Evolutionary conservation across 1,139 yeast genomes (phyloP).

Genomic region (Candida sanyaensis): DNA sequence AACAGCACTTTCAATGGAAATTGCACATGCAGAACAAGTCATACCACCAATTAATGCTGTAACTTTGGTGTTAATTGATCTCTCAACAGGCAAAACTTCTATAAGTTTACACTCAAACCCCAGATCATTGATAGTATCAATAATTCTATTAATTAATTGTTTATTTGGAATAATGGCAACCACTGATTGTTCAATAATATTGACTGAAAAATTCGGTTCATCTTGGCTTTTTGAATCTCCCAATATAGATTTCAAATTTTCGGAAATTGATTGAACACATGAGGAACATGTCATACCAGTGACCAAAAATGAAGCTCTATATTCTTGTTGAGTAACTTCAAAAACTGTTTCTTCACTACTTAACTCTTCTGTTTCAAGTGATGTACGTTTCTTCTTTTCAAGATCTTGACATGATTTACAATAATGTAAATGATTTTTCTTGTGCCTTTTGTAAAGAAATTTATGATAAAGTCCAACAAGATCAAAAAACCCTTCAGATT

Average conservation of each 20-base stretch:
- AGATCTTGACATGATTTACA: slow-evolving; percentile 34
- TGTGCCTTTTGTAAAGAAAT: slow-evolving; percentile 10
- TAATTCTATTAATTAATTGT: slow-evolving; percentile 51
- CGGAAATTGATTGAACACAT: slow-evolving; percentile 51
- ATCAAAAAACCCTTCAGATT: slow-evolving; percentile 18
- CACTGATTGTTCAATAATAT: slow-evolving; percentile 44
- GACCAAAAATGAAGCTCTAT: slow-evolving; percentile 54
- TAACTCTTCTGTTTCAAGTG: slow-evolving; percentile 5
- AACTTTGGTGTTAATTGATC: slow-evolving; percentile 49
- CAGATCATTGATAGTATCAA: slow-evolving; percentile 46
- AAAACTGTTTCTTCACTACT: slow-evolving; percentile 30
- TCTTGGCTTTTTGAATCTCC: slow-evolving; percentile 15
- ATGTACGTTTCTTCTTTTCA: slow-evolving; percentile 14
- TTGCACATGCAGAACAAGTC: slow-evolving; percentile 73
- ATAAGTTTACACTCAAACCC: slow-evolving; percentile 61
- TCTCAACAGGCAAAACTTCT: slow-evolving; percentile 60
- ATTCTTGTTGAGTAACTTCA: slow-evolving; percentile 29
- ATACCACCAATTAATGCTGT: slow-evolving; percentile 71
- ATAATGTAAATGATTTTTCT: slow-evolving; percentile 28
- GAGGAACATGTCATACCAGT: slow-evolving; percentile 71
- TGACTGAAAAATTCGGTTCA: slow-evolving; percentile 39
- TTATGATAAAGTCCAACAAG: slow-evolving; percentile 15
- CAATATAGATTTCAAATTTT: slow-evolving; percentile 34
- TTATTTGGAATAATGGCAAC: slow-evolving; percentile 52
- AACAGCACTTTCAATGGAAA: slow-evolving; percentile 53